Evolutionary conservation across 805 yeast genomes (phyloP), one percentile per base, ranked within the genome.

Genomic region (Komagataella kurtzmanii): DNA sequence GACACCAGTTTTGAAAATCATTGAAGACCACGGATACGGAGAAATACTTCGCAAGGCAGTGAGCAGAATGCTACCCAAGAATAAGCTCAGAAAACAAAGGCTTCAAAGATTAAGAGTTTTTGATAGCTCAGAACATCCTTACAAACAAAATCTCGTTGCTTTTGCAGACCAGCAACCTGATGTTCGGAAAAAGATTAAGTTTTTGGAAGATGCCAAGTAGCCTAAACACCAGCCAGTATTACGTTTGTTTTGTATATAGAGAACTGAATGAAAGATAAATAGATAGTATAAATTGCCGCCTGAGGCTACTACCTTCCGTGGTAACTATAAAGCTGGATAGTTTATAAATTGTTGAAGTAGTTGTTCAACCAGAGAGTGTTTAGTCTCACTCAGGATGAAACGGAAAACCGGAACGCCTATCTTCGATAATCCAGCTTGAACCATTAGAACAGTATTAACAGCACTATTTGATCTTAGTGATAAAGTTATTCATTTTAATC

Each of bases 61-160:
- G 5, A 83, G 88, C 56, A 95, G 95, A 52, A 93, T 93, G 99
- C 74, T 93, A 52, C 99, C 99, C 46, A 90, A 88, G 70, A 91
- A 93, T 66, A 81, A 82, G 60, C 77, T 84, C 56, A 80, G 98
- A 66, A 77, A 83, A 60, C 69, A 73, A 12, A 81, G 99, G 65
- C 67, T 93, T 61, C 91, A 80, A 24, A 79, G 99, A 63, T 74
- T 93, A 55, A 89, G 88, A 68, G 80, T 88, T 0, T 86, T 77
- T 65, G 98, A 95, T 59, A 97, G 91, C 24, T 80, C 88, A 53
- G 85, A 85, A 53, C 86, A 87, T 64, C 97, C 97, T 21, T 93
- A 88, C 65, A 80, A 79, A 56, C 77, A 81, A 57, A 93, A 93
- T 63, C 73, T 91, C 53, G 72, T 85, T 24, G 96, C 96, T 1